phyloP scores from a whole-genome alignment of 2,329 filamentous ascomycete genomes.

The Aspergillus bombycis region DNA sequence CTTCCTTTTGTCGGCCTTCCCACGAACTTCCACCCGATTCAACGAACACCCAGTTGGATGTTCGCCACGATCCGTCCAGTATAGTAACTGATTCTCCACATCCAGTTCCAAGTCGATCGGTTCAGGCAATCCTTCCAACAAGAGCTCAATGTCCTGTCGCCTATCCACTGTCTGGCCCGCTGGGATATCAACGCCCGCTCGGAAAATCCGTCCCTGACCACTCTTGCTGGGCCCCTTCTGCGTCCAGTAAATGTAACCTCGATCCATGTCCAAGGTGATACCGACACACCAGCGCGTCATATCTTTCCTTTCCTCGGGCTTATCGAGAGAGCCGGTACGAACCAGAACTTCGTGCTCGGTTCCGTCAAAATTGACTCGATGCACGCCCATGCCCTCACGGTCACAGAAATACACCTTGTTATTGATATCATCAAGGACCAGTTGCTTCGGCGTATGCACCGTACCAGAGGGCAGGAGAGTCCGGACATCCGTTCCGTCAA shows the following conservation, averaged over 20 bases:
- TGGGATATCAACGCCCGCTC: slow-evolving; percentile 50
- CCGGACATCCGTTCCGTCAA: slow-evolving; percentile 53
- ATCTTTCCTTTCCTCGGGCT: slow-evolving; percentile 30
- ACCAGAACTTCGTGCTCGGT: slow-evolving; percentile 38
- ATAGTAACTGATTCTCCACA: slow-evolving; percentile 47
- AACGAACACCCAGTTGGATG: slow-evolving; percentile 59
- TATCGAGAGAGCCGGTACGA: slow-evolving; percentile 30
- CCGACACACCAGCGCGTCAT: slow-evolving; percentile 58
- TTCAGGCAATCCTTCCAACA: slow-evolving; percentile 55
- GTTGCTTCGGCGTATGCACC: slow-evolving; percentile 55
- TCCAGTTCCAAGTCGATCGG: slow-evolving; percentile 63
- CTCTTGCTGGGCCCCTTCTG: slow-evolving; percentile 62
- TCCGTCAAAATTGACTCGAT: slow-evolving; percentile 42
- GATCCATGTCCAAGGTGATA: slow-evolving; percentile 50
- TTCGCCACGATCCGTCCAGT: slow-evolving; percentile 66
- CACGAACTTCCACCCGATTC: slow-evolving; percentile 35
- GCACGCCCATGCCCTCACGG: slow-evolving; percentile 46
- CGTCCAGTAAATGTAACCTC: slow-evolving; percentile 61
- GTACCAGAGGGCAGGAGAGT: slow-evolving; percentile 48
- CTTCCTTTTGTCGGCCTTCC: slow-evolving; percentile 27
- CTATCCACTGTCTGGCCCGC: slow-evolving; percentile 33
- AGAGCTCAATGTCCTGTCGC: slow-evolving; percentile 48
- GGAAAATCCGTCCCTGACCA: slow-evolving; percentile 57
- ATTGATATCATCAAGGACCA: slow-evolving; percentile 33
- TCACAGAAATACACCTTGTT: slow-evolving; percentile 47